Evolutionary conservation across 129 eudicot species (phyloP).

Genomic region (Logfia minima): DNA sequence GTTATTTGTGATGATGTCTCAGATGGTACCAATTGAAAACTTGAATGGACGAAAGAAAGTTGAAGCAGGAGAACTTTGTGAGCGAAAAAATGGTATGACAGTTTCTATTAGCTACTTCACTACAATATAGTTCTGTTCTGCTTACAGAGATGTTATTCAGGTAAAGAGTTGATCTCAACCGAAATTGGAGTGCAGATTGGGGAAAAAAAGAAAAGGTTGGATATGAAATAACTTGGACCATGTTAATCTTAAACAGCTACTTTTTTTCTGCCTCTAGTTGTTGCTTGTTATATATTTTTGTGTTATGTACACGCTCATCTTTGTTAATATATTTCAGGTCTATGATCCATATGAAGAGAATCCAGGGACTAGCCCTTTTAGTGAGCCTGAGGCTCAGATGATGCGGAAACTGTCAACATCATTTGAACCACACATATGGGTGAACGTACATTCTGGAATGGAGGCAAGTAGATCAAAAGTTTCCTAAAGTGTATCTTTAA

Average conservation of each 20-base stretch:
- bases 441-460: conserved; percentile 73
- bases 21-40: conserved; percentile 95
- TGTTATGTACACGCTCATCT: not conserved
- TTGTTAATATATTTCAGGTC: conserved; percentile 40
- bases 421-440: conserved; percentile 68
- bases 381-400: conserved; percentile 89
- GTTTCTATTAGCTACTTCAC: not conserved
- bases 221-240: too few species aligned
- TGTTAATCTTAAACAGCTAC: too few species aligned
- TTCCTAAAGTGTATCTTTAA: not conserved
- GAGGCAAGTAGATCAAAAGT: conserved; percentile 24
- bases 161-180: conserved; percentile 89
- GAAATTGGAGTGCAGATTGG: conserved; percentile 97
- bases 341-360: conserved; percentile 92
- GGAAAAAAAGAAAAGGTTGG: conserved; percentile 83
- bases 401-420: conserved; percentile 75
- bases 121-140: not conserved
- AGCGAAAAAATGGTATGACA: conserved; percentile 79
- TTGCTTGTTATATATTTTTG: too few species aligned
- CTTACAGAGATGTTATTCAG: conserved; percentile 33
- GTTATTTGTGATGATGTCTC: conserved; percentile 7
- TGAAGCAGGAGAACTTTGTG: conserved; percentile 95
- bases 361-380: conserved; percentile 88
- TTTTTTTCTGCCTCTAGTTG: too few species aligned
- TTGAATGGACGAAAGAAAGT: conserved; percentile 88